Base-by-base conservation (phyloP, 257 asterid species). In the Salvia splendens region DNA sequence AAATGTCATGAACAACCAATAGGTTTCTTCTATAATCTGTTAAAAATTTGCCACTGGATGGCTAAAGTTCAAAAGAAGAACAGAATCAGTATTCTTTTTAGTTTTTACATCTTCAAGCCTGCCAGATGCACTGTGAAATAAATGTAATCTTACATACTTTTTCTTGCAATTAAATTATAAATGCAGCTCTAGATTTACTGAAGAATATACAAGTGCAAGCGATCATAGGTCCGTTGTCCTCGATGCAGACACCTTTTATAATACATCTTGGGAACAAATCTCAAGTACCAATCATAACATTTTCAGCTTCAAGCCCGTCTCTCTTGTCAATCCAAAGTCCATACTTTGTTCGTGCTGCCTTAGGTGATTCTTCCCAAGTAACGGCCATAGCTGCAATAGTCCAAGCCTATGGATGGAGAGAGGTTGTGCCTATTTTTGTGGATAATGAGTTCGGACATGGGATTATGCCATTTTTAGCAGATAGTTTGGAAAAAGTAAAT, bases 251-350 rank as follows among this genome's bases (percentile, higher is more conserved):
- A 0, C 71, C 49, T 47, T 83, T 83, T 68, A 48, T 83, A 6
- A 77, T 77, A 2, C 16, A 62, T 46, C 76, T 83, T 14, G 88
- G 82, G 28, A 28, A 48, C 24, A 67, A 74, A 53, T 74, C 86
- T 38, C 79, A 78, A 9, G 89, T 81, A 12, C 84, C 84, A 3
- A 62, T 71, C 17, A 58, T 81, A 32, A 81, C 86, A 4, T 83
- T 75, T 61, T 71, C 86, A 0, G 86, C 89, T 46, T 74, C 86
- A 7, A 81, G 83, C 16, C 86, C 89, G 17, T 69, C 78, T n/a
- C 86, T 81, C 17, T 65, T 81, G 0, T 52, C 79, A 0, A 61
- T 48, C 10, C 72, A 53, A 12, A 78, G 69, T 47, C 76, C 79
- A 5, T 83, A 73, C 6, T 81, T 81, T 53, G 4, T 78, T 17